Base-by-base conservation (phyloP, 2,329 filamentous ascomycete genomes). In the Coniochaeta hoffmannii region DNA sequence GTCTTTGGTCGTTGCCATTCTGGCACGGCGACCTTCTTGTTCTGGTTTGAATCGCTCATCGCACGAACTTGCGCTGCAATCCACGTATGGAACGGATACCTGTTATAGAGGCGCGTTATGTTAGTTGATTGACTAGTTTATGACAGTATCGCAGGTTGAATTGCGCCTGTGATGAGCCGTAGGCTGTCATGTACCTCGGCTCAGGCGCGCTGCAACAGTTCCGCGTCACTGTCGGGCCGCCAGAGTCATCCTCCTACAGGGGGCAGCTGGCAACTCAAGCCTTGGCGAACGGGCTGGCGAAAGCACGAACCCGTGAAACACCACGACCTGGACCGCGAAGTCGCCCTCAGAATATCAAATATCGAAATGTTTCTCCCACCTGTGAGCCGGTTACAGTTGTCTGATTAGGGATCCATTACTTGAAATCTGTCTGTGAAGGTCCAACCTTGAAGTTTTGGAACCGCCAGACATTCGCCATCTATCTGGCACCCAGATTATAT, bases 41-140 rank as follows among this genome's bases (percentile, higher is more conserved):
- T 54, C 9, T 62, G 53, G 14, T 63, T 59, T 2, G 54, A 24
- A 54, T 63, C 63, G 26, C 58, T 56, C 65, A 68, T 68, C 17
- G 22, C 56, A 24, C 11, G n/a, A 28, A 28, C 5, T 19, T 24
- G 36, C 36, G 5, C 17, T 41, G 17, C 3, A 4, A 8, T 41
- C 7, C 17, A 24, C n/a, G 15, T 17, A n/a, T n/a, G n/a, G n/a
- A n/a, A n/a, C n/a, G n/a, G n/a, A n/a, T n/a, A n/a, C n/a, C n/a
- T n/a, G n/a, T n/a, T n/a, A n/a, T n/a, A n/a, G n/a, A n/a, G n/a
- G n/a, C n/a, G n/a, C n/a, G n/a, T n/a, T n/a, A n/a, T n/a, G n/a
- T n/a, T n/a, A n/a, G n/a, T n/a, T n/a, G n/a, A n/a, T n/a, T n/a
- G n/a, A n/a, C n/a, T n/a, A n/a, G n/a, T n/a, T 32, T 32, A 12